phyloP scores from a whole-genome alignment of 2,329 filamentous ascomycete genomes.

The Nigrospora osmanthi region DNA sequence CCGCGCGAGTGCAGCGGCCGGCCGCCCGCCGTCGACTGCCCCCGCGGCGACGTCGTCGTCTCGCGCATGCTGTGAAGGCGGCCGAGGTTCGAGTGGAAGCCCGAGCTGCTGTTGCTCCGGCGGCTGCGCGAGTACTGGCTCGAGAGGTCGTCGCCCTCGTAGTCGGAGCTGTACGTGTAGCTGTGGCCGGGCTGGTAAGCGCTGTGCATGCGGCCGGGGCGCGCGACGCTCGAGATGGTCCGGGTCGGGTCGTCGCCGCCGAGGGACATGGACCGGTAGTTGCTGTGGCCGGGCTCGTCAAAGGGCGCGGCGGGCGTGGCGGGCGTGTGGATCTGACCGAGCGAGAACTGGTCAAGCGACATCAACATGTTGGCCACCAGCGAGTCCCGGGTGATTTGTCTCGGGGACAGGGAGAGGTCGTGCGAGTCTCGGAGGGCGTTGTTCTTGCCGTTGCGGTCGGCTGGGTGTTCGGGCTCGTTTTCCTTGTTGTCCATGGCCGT shows the following conservation, averaged over 20 bases:
- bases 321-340: conserved; percentile 33
- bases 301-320: conserved; percentile 18
- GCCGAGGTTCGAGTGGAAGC: conserved; percentile 51
- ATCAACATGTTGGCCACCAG: conserved; percentile 94
- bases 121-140: conserved; percentile 47
- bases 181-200: conserved; percentile 25
- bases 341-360: conserved; percentile 78
- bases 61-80: conserved; percentile 58
- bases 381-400: conserved; percentile 76
- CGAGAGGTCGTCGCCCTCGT: conserved; percentile 49
- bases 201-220: conserved; percentile 10
- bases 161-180: conserved; percentile 56
- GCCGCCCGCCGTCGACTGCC: conserved; percentile 22
- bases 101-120: conserved; percentile 75
- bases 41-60: conserved; percentile 26
- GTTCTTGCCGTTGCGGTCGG: background rate
- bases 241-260: conserved; percentile 15
- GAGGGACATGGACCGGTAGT: conserved; percentile 12
- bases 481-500: conserved; percentile 8
- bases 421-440: conserved; percentile 53
- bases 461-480: conserved; percentile 13
- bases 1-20: conserved; percentile 44
- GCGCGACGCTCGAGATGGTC: conserved; percentile 18
- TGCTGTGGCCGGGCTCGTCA: conserved; percentile 26
- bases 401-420: conserved; percentile 73